Conservation (phyloP, 805 yeast species). For the Hanseniaspora pseudoguilliermondii region DNA sequence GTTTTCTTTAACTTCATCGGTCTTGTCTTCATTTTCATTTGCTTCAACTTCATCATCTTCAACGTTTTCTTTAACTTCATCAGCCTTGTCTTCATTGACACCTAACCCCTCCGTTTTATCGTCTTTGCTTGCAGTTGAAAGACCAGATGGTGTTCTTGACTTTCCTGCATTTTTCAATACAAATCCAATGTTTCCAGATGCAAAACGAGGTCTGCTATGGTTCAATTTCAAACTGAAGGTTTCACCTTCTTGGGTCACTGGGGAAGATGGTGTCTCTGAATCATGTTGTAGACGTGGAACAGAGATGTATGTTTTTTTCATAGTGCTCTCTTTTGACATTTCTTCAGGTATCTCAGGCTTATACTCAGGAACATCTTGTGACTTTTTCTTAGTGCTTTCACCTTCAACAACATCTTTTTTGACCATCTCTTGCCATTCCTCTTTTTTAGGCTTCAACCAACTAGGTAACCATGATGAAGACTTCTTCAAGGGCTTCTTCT, state of each 20-base stretch:
- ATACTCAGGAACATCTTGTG: background rate
- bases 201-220: constrained; percentile 11
- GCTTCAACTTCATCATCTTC: background rate
- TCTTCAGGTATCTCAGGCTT: background rate
- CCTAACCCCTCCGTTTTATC: background rate
- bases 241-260: constrained; percentile 6
- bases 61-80: background rate
- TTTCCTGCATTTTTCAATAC: constrained; percentile 9
- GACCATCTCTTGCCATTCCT: constrained; percentile 54
- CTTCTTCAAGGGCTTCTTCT: constrained; percentile 34
- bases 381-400: background rate
- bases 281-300: background rate
- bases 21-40: background rate
- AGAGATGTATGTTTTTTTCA: background rate
- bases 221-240: constrained; percentile 7
- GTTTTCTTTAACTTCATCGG: background rate
- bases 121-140: background rate
- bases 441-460: constrained; percentile 40
- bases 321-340: background rate
- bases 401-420: constrained; percentile 28
- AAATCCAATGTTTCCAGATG: constrained; percentile 12
- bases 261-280: background rate
- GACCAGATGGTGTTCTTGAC: background rate
- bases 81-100: background rate
- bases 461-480: constrained; percentile 31